These are phyloP conservation scores for Pleurotus giganteus DNA, from an alignment of 768 basidiomycete genomes.

Conservation along the genomic window DNA sequence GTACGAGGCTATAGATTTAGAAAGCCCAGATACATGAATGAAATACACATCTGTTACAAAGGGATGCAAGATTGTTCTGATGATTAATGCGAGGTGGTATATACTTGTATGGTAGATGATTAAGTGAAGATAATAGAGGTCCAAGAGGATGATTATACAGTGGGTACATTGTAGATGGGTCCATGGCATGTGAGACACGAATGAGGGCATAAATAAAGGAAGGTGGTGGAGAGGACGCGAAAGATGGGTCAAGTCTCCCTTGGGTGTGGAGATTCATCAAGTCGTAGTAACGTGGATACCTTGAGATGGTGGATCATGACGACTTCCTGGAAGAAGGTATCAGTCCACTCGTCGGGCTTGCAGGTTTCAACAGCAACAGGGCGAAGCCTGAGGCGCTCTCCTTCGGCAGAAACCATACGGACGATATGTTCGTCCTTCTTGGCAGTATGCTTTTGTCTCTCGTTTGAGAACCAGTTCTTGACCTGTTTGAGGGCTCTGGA, in stretches of 20 bases:
- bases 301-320: conserved; percentile 56
- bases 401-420: conserved; percentile 31
- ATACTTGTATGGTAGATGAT: conserved; percentile 6
- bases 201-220: conserved; percentile 2
- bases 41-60: conserved; percentile 1
- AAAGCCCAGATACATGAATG: conserved; percentile 5
- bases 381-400: conserved; percentile 45
- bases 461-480: conserved; percentile 69
- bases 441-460: conserved; percentile 44
- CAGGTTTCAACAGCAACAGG: conserved; percentile 44
- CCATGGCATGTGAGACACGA: neutral
- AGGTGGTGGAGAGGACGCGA: conserved; percentile 1
- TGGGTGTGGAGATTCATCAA: conserved; percentile 8
- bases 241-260: neutral
- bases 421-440: conserved; percentile 31
- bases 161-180: neutral
- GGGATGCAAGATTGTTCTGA: neutral
- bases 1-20: conserved; percentile 32
- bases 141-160: conserved; percentile 5
- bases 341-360: conserved; percentile 50
- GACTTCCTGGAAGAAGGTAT: conserved; percentile 60
- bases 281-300: conserved; percentile 16
- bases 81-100: conserved; percentile 14
- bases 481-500: conserved; percentile 56
- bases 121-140: neutral